A percentile compares a stretch with the other conserved stretches of the same genome.
Conservation (phyloP, 2,329 filamentous ascomycete species). For the Aspergillus candidus region DNA sequence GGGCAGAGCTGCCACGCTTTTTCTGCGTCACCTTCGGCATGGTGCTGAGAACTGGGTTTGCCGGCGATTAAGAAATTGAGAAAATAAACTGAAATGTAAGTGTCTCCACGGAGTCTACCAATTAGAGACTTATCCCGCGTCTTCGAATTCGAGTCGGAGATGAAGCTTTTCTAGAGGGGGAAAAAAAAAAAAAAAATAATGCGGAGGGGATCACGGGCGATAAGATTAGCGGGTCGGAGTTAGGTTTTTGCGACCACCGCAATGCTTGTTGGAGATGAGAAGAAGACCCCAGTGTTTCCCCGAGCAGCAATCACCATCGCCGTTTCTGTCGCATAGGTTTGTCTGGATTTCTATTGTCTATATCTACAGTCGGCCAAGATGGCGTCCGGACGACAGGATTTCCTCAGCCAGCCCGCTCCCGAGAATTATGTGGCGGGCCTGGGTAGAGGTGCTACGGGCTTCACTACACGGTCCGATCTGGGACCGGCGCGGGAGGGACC, state of each 20-base stretch:
- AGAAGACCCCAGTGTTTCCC: no score
- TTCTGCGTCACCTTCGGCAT: constrained; percentile 52
- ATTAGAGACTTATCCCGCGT: no score
- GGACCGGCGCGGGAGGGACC: constrained; percentile 92
- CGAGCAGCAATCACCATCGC: no score
- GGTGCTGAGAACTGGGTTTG: not conserved
- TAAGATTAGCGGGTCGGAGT: constrained; percentile 19
- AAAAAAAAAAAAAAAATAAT: constrained; percentile 10
- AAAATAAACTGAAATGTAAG: not conserved
- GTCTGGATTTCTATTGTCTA: not conserved
- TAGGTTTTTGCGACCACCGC: constrained; percentile 9
- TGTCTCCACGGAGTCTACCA: no score
- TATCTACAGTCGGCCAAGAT: constrained; percentile 35
- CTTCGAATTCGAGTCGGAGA: not conserved
- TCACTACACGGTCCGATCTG: constrained; percentile 94
- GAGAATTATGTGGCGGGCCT: constrained; percentile 93
- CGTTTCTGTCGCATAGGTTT: no score
- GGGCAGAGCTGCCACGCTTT: constrained; percentile 48
- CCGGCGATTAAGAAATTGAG: constrained; percentile 3
- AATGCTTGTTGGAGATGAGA: not conserved
- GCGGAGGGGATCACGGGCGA: constrained; percentile 11
- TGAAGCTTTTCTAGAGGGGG: not conserved
- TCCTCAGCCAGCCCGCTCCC: constrained; percentile 76
- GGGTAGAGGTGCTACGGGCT: constrained; percentile 94
- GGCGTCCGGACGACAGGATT: constrained; percentile 66